phyloP scores from a whole-genome alignment of 2,329 filamentous ascomycete species.

The Cladosporium sp. region DNA sequence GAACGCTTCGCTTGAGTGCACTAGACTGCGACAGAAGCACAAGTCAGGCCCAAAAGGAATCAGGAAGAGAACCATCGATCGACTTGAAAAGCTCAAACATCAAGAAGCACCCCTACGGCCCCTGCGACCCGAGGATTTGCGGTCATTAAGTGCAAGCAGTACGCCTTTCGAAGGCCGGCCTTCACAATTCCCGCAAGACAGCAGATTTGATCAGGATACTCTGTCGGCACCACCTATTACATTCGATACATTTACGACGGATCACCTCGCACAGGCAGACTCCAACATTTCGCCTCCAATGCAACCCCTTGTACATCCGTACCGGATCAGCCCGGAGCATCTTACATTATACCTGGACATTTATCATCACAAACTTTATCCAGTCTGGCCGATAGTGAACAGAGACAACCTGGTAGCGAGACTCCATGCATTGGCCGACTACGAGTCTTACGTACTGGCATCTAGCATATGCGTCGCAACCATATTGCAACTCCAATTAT shows the following conservation, averaged over 20 bases:
- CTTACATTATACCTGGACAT: conserved; percentile 16
- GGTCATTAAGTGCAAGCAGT: not conserved
- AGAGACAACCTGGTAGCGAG: conserved; percentile 1
- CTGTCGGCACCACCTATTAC: not conserved
- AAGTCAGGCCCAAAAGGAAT: conserved; percentile 15
- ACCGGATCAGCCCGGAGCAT: not conserved
- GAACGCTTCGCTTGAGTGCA: conserved; percentile 12
- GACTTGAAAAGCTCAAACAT: not conserved
- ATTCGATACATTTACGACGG: not conserved
- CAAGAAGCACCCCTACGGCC: not conserved
- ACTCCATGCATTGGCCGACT: not conserved
- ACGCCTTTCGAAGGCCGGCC: not conserved
- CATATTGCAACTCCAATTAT: conserved; percentile 15
- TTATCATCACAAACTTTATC: conserved; percentile 17
- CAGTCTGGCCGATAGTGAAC: conserved; percentile 16
- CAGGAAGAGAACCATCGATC: conserved; percentile 9
- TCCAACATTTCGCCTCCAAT: not conserved
- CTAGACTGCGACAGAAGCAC: conserved; percentile 4
- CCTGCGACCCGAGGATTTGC: not conserved
- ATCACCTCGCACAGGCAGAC: not conserved
- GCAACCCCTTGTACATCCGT: not conserved
- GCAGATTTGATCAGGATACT: not conserved
- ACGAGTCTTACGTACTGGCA: conserved; percentile 14
- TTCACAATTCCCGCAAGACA: not conserved
- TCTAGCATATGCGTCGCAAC: conserved; percentile 15